These are phyloP conservation scores for Brachypodium distachyon DNA, from an alignment of 202 grass and related monocot species.

Conservation along the genomic window DNA sequence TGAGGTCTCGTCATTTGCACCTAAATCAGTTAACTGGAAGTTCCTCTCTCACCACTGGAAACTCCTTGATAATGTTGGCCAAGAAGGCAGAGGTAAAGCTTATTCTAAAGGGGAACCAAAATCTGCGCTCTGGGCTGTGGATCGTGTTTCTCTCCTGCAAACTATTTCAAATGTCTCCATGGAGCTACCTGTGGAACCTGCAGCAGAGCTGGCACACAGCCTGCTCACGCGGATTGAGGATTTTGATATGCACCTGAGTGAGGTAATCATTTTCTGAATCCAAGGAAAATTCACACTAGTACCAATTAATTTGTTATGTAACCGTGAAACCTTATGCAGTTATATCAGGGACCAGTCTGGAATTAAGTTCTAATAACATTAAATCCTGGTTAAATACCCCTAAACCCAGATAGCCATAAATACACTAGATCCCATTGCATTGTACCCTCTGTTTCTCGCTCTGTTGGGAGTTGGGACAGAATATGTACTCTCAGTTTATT, in stretches of 20 bases:
- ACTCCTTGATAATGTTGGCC: slow-evolving; percentile 68
- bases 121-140: slow-evolving; percentile 58
- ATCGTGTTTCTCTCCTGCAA: slow-evolving; percentile 81
- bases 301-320: not conserved
- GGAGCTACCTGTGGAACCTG: slow-evolving; percentile 77
- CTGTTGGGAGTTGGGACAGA: not conserved
- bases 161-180: slow-evolving; percentile 93
- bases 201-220: slow-evolving; percentile 69
- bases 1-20: slow-evolving; percentile 65
- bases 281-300: not conserved
- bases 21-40: slow-evolving; percentile 77
- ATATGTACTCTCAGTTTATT: not conserved
- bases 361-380: not conserved
- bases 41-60: slow-evolving; percentile 92
- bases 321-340: not conserved
- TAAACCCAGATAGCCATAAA: not conserved
- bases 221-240: slow-evolving; percentile 70
- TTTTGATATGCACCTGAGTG: slow-evolving; percentile 90
- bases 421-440: not conserved
- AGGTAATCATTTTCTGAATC: slow-evolving; percentile 46
- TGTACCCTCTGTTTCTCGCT: not conserved
- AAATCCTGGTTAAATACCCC: not conserved
- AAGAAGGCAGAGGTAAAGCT: slow-evolving; percentile 34
- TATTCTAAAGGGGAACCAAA: slow-evolving; percentile 47
- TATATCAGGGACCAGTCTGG: not conserved